phyloP scores from a whole-genome alignment of 2,329 filamentous ascomycete species.

The Bipolaris bicolor region DNA sequence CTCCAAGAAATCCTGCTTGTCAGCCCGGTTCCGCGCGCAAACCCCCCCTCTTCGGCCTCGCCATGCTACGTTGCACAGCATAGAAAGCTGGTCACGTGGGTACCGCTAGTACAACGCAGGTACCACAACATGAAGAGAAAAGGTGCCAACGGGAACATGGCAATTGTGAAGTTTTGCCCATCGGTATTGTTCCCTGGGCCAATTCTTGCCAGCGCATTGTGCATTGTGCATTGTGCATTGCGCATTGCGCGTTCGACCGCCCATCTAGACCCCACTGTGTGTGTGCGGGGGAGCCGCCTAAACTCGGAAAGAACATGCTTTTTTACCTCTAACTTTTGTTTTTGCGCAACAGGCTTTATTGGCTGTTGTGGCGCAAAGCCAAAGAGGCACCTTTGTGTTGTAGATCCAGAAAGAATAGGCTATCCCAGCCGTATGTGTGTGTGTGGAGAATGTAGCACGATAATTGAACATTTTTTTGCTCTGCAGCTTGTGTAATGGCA shows the following conservation, averaged over 20 bases:
- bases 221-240: constrained; percentile 1
- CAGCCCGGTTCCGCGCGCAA: constrained; percentile 15
- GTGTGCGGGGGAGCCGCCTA: not conserved
- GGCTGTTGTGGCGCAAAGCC: not conserved
- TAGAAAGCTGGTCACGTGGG: constrained; percentile 19
- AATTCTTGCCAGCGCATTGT: constrained; percentile 6
- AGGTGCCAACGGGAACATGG: not conserved
- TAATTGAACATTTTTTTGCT: not conserved
- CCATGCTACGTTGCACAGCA: constrained; percentile 23
- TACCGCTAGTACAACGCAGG: constrained; percentile 11
- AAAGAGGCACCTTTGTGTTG: not conserved
- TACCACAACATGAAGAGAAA: constrained; percentile 10
- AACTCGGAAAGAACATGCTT: not conserved
- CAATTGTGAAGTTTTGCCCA: not conserved
- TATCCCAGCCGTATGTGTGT: not conserved
- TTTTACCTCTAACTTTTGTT: not conserved
- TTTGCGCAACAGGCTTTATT: not conserved
- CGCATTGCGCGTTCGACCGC: not conserved
- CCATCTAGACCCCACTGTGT: not conserved
- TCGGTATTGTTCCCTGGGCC: not conserved
- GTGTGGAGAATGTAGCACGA: not conserved
- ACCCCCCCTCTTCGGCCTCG: not conserved
- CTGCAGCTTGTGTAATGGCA: too few relatives aligned
- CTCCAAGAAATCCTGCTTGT: constrained; percentile 1
- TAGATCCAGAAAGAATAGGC: not conserved